Conservation (phyloP, 495 filamentous ascomycete genomes). For the Penicillium manginii region DNA sequence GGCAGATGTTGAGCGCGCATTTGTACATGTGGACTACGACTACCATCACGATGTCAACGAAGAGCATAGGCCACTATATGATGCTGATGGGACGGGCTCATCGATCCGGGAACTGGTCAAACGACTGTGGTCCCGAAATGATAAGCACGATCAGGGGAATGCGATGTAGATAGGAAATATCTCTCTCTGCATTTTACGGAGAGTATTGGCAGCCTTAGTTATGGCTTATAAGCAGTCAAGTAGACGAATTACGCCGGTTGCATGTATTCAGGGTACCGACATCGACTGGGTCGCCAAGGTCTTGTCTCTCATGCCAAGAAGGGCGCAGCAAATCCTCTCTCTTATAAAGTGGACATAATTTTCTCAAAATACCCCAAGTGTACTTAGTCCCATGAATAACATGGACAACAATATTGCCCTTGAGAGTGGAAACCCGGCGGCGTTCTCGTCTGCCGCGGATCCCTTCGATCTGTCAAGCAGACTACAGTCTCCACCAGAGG, state of each 20-base stretch:
- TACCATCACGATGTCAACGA: conserved; percentile 45
- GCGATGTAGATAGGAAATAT: neutral
- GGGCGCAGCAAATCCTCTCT: neutral
- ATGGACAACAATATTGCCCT: neutral
- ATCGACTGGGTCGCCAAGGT: neutral
- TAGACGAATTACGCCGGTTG: neutral
- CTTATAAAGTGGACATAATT: neutral
- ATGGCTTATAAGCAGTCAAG: neutral
- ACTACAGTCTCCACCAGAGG: neutral
- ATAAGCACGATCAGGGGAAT: neutral
- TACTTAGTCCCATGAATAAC: neutral
- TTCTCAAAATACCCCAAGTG: neutral
- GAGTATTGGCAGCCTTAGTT: neutral
- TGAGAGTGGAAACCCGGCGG: neutral
- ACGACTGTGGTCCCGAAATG: conserved; percentile 1
- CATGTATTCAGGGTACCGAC: neutral
- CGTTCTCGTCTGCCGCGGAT: neutral
- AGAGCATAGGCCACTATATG: conserved; percentile 59
- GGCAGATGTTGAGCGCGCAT: conserved; percentile 56
- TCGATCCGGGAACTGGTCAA: conserved; percentile 17
- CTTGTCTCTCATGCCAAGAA: conserved; percentile 2
- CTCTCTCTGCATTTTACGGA: neutral
- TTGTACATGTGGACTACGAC: conserved; percentile 60
- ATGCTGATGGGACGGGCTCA: conserved; percentile 17
- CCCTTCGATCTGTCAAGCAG: neutral